phyloP scores from a whole-genome alignment of 805 yeast genomes.

The Hanseniaspora singularis region DNA sequence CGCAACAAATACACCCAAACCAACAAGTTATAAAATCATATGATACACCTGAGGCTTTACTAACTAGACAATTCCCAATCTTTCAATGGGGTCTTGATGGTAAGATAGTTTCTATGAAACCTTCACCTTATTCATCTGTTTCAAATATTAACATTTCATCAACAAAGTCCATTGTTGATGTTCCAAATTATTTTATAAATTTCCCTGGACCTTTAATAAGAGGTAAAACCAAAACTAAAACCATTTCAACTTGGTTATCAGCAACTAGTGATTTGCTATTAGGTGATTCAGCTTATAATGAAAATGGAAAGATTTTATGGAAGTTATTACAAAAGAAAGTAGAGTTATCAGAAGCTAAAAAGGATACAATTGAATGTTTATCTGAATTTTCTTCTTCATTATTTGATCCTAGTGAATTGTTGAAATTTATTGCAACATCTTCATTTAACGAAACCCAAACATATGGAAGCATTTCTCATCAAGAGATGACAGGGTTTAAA shows the following conservation, averaged over 20 bases:
- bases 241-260: slow-evolving; percentile 56
- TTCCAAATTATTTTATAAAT: slow-evolving; percentile 22
- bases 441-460: slow-evolving; percentile 19
- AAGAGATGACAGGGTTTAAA: slow-evolving; percentile 22
- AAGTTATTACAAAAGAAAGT: slow-evolving; percentile 23
- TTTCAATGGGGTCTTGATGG: slow-evolving; percentile 51
- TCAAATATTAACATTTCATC: slow-evolving; percentile 7
- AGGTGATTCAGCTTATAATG: slow-evolving; percentile 18
- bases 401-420: slow-evolving; percentile 26
- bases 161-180: not conserved
- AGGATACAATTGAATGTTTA: not conserved
- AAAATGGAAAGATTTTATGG: slow-evolving; percentile 21
- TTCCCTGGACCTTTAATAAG: slow-evolving; percentile 43
- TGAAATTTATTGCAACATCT: slow-evolving; percentile 17
- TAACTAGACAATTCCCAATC: slow-evolving; percentile 56
- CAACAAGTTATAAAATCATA: not conserved
- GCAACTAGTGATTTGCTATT: slow-evolving; percentile 26
- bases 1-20: not conserved
- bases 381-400: slow-evolving; percentile 27
- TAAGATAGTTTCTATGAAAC: slow-evolving; percentile 36
- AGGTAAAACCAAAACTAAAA: slow-evolving; percentile 49
- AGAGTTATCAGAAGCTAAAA: not conserved
- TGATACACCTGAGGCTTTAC: slow-evolving; percentile 2
- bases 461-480: not conserved
- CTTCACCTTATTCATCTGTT: slow-evolving; percentile 21